phyloP scores from a whole-genome alignment of 495 filamentous ascomycete species.

The Trichoderma erinaceum region DNA sequence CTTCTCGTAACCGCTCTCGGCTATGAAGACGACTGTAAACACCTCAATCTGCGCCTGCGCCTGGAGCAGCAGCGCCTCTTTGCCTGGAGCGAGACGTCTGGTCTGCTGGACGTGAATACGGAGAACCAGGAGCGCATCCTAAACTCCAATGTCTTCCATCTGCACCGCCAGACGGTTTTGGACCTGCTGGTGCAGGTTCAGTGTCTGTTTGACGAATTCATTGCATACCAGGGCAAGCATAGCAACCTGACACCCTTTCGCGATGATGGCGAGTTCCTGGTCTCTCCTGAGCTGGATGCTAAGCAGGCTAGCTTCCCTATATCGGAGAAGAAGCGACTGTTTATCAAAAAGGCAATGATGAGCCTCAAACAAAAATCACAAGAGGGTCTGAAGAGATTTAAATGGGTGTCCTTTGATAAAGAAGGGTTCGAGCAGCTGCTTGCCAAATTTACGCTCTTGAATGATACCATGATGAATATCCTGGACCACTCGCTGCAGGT shows the following conservation, averaged over 20 bases:
- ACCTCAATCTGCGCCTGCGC: slow-evolving; percentile 37
- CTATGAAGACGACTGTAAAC: slow-evolving; percentile 37
- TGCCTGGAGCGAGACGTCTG: slow-evolving; percentile 43
- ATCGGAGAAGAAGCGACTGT: slow-evolving; percentile 27
- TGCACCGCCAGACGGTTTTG: slow-evolving; percentile 38
- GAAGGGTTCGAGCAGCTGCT: slow-evolving; percentile 37
- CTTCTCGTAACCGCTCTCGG: slow-evolving; percentile 37
- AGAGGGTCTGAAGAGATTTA: slow-evolving; percentile 27
- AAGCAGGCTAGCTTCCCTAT: slow-evolving; percentile 34
- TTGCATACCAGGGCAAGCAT: slow-evolving; percentile 34
- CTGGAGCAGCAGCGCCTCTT: slow-evolving; percentile 44
- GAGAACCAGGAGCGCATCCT: slow-evolving; percentile 30
- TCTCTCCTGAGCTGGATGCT: slow-evolving; percentile 33
- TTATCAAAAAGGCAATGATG: slow-evolving; percentile 39
- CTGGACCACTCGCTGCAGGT: slow-evolving; percentile 38
- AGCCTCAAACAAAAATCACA: slow-evolving; percentile 26
- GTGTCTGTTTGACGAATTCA: slow-evolving; percentile 39
- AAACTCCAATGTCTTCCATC: slow-evolving; percentile 37
- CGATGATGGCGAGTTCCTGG: slow-evolving; percentile 27
- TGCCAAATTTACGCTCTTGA: slow-evolving; percentile 33
- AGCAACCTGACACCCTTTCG: slow-evolving; percentile 26
- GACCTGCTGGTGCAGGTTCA: slow-evolving; percentile 41
- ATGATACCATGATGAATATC: slow-evolving; percentile 42
- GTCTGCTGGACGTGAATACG: slow-evolving; percentile 33
- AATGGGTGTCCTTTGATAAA: slow-evolving; percentile 41